phyloP scores from a whole-genome alignment of 75 land plant species.

The Ceratopteris richardii region DNA sequence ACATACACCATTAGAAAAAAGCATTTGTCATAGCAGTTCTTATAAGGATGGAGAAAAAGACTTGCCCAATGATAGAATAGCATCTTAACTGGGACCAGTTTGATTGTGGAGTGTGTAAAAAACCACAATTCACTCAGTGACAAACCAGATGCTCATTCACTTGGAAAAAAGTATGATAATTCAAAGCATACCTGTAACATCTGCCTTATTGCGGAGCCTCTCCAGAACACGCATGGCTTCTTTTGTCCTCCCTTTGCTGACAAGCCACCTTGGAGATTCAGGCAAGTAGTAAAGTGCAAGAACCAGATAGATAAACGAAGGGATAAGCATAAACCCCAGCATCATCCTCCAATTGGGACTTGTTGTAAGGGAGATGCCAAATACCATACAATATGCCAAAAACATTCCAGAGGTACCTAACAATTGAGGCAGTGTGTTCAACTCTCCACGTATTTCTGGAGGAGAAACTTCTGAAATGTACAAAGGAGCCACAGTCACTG shows the following conservation, averaged over 20 bases:
- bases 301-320: slow-evolving; percentile 44
- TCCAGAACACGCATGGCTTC: slow-evolving; percentile 73
- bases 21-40: neutral
- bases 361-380: slow-evolving; percentile 57
- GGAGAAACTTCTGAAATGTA: slow-evolving; percentile 80
- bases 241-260: slow-evolving; percentile 66
- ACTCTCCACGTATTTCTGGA: slow-evolving; percentile 57
- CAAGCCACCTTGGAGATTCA: no score
- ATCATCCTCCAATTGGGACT: slow-evolving; percentile 74
- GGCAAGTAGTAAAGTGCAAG: slow-evolving; percentile 63
- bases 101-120: neutral
- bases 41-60: neutral
- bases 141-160: no score
- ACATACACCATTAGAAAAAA: neutral
- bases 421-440: slow-evolving; percentile 79
- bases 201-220: slow-evolving; percentile 61
- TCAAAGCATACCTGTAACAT: slow-evolving; percentile 60
- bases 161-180: no score
- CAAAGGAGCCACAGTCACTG: slow-evolving; percentile 57
- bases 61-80: no score
- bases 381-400: slow-evolving; percentile 82
- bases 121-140: neutral
- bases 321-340: slow-evolving; percentile 65
- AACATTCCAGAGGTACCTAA: slow-evolving; percentile 76
- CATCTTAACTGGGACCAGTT: neutral